Base-by-base conservation (phyloP, 495 filamentous ascomycete species). In the Clohesyomyces aquaticus region DNA sequence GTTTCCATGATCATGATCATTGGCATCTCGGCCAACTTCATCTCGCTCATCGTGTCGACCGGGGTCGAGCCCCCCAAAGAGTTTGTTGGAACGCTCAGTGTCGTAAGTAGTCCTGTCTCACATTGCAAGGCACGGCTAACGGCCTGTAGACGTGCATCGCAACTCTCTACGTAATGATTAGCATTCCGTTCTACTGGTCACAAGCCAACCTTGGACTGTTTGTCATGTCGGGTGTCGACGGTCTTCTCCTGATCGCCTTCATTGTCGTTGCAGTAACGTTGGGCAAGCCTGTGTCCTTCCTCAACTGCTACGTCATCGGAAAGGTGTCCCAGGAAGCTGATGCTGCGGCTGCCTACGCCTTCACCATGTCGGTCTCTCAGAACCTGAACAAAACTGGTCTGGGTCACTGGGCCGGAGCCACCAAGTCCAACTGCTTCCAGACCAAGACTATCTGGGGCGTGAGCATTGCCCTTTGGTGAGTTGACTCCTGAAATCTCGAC, bases 361-460 rank as follows among this genome's bases (percentile, higher is more conserved):
- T 78, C 65, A 69, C 72, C 23, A 55, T 66, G 23, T 71, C 65
- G 14, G 64, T 74, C 1, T 54, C 67, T 23, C 52, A 64, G 27
- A 81, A 78, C 51, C 76, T 81, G 72, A 78, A 79, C 10, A 73
- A 73, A 26, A 66, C 65, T 28, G 74, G 73, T 22, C 86, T 88
- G 71, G 67, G 66, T 65, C 72, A 80, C 63, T 88, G 85, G 85
- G 81, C 90, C 65, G 80, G 85, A 27, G 79, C 80, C 12, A 87
- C 82, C 55, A 86, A 86, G 77, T 73, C 82, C 16, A 88, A 90
- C 60, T 96, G 93, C 78, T 85, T 83, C 66, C 86, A 94, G 80
- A 88, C 88, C 75, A 96, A 96, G 80, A 84, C 88, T 11, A 86
- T 93, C 63, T 96, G 91, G 93, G 93, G 91, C 18, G 74, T 96